Conservation (phyloP, 495 filamentous ascomycete species). For the Darksidea phi region DNA sequence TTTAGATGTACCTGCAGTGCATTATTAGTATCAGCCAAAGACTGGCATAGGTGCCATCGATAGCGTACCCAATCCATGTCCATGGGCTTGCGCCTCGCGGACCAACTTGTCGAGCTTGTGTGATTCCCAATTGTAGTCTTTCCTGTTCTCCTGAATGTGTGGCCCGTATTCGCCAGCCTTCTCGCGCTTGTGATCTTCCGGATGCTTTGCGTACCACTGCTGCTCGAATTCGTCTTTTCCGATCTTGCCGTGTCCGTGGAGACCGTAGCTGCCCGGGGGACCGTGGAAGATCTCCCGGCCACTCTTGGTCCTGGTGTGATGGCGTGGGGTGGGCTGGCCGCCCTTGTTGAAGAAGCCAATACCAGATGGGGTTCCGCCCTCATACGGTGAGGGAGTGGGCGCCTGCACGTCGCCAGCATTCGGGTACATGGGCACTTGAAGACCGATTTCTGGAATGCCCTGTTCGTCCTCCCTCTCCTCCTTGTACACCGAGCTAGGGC, state of each 20-base stretch:
- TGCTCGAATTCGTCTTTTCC: conserved; percentile 71
- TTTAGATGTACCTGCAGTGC: conserved; percentile 39
- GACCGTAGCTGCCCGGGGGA: conserved; percentile 77
- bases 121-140: conserved; percentile 85
- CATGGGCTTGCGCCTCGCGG: conserved; percentile 62
- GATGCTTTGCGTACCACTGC: conserved; percentile 87
- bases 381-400: conserved; percentile 74
- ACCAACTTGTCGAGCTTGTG: conserved; percentile 92
- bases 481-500: conserved; percentile 51
- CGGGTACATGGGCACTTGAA: conserved; percentile 88
- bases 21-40: conserved; percentile 25
- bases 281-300: conserved; percentile 55
- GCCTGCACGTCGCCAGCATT: conserved; percentile 96
- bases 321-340: conserved; percentile 45
- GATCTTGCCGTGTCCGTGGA: conserved; percentile 76
- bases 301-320: conserved; percentile 67
- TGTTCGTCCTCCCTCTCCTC: conserved; percentile 69
- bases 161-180: conserved; percentile 66
- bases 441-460: conserved; percentile 87
- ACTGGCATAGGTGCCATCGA: conserved; percentile 15
- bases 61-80: conserved; percentile 57
- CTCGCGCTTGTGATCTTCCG: conserved; percentile 71
- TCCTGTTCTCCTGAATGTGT: conserved; percentile 61
- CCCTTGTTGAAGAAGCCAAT: conserved; percentile 58
- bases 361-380: conserved; percentile 54